Evolutionary conservation across 495 filamentous ascomycete genomes (phyloP).

Genomic region (Letharia columbiana): DNA sequence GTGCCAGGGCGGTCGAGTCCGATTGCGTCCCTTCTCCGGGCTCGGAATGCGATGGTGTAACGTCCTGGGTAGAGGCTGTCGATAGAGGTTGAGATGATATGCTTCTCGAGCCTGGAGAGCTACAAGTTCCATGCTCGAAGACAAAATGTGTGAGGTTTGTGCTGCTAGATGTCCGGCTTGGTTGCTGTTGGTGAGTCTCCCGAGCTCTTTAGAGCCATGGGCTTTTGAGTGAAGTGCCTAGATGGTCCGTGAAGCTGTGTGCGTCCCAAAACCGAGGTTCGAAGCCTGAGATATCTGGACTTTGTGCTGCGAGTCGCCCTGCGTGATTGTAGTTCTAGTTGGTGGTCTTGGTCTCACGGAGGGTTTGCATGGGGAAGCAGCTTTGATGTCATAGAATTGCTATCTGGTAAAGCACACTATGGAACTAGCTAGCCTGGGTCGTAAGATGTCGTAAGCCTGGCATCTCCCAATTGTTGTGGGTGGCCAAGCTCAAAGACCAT

Average conservation of each 20-base stretch:
- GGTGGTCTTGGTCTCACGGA: background rate
- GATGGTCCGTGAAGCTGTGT: background rate
- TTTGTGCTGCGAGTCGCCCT: background rate
- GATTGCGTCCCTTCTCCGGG: too few species aligned
- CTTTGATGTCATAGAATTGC: background rate
- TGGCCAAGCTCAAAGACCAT: background rate
- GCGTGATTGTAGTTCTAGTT: background rate
- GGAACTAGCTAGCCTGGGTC: background rate
- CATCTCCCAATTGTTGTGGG: background rate
- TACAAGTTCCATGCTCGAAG: background rate
- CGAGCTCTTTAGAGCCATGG: background rate
- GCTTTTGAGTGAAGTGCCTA: background rate
- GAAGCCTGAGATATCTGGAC: background rate
- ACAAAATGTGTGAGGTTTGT: too few species aligned
- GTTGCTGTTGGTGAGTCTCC: background rate
- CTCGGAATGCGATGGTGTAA: too few species aligned
- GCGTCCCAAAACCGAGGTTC: background rate
- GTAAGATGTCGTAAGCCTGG: background rate
- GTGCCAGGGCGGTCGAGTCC: too few species aligned
- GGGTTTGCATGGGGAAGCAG: background rate
- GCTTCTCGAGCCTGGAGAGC: too few species aligned
- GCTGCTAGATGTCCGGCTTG: background rate
- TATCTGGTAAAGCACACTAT: background rate
- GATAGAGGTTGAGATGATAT: too few species aligned
- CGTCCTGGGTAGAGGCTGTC: too few species aligned